phyloP scores from a whole-genome alignment of 345 rosid species.

The Balakata baccata region DNA sequence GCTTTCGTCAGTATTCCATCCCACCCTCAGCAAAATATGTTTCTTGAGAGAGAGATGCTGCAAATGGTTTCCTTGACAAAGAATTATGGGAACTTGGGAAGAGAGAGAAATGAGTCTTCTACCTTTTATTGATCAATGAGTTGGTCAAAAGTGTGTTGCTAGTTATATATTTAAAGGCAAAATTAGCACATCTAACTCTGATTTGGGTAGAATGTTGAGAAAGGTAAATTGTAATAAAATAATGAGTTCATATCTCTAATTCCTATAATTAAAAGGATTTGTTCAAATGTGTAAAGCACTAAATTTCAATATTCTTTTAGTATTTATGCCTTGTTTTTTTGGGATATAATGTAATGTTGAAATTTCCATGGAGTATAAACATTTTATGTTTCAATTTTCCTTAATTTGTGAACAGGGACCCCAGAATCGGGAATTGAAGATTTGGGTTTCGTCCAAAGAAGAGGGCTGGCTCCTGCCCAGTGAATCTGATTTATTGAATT shows the following conservation, averaged over 20 bases:
- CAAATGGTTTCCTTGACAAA: background rate
- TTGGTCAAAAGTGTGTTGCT: background rate
- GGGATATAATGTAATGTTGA: conserved; percentile 3
- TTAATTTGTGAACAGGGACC: conserved; percentile 53
- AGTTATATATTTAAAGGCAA: background rate
- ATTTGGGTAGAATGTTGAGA: background rate
- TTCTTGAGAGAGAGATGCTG: background rate
- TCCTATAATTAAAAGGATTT: background rate
- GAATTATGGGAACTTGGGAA: background rate
- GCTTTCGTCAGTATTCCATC: background rate
- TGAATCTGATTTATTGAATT: conserved; percentile 62
- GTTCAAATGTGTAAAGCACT: background rate
- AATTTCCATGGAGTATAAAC: conserved; percentile 2
- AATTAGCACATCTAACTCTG: background rate
- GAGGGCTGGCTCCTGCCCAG: conserved; percentile 80
- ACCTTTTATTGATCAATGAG: background rate
- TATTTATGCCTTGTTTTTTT: background rate
- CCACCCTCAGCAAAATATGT: background rate
- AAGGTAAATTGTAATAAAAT: background rate
- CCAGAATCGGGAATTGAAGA: conserved; percentile 67
- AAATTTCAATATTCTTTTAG: background rate
- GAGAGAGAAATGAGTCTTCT: background rate
- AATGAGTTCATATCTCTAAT: background rate
- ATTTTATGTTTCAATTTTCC: background rate
- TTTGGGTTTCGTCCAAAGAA: conserved; percentile 71